phyloP scores from a whole-genome alignment of 495 filamentous ascomycete genomes.

The Cercophora newfieldiana region DNA sequence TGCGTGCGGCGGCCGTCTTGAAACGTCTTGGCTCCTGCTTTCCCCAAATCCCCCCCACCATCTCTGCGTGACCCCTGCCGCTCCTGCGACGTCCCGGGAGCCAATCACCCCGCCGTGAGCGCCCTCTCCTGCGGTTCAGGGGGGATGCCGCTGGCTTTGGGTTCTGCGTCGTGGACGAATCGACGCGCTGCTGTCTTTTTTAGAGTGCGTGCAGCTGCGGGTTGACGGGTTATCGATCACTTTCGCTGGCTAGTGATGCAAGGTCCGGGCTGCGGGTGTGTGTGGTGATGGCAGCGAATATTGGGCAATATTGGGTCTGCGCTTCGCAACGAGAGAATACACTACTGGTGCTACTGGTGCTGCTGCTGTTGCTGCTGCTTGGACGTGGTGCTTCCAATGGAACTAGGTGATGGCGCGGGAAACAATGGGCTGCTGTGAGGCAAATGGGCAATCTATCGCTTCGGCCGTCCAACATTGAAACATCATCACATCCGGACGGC shows the following conservation, averaged over 20 bases:
- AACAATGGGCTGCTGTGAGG: background rate
- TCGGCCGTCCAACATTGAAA: conserved; percentile 4
- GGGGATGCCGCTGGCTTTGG: background rate
- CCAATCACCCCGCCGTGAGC: conserved; percentile 9
- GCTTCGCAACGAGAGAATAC: background rate
- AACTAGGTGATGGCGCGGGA: background rate
- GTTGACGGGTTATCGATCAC: background rate
- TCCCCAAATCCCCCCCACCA: conserved; percentile 1
- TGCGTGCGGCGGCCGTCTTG: background rate
- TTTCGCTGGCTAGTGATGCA: conserved; percentile 6
- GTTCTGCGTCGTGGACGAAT: too few relatives aligned
- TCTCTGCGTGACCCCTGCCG: conserved; percentile 1
- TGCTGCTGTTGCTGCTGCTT: too few relatives aligned
- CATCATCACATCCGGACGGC: conserved; percentile 2
- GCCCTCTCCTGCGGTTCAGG: conserved; percentile 4
- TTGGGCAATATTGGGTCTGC: background rate
- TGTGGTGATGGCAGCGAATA: background rate
- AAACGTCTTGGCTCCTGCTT: conserved; percentile 18
- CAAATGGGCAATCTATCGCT: background rate
- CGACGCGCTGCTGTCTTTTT: background rate
- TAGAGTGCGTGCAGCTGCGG: conserved; percentile 4
- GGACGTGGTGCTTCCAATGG: too few relatives aligned
- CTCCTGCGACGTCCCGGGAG: conserved; percentile 10
- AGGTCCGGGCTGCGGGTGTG: background rate
- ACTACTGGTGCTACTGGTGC: background rate